Percentiles rank a stretch among this genome's conserved stretches.
Conservation (phyloP, 768 basidiomycete species). For the Russula lepida region DNA sequence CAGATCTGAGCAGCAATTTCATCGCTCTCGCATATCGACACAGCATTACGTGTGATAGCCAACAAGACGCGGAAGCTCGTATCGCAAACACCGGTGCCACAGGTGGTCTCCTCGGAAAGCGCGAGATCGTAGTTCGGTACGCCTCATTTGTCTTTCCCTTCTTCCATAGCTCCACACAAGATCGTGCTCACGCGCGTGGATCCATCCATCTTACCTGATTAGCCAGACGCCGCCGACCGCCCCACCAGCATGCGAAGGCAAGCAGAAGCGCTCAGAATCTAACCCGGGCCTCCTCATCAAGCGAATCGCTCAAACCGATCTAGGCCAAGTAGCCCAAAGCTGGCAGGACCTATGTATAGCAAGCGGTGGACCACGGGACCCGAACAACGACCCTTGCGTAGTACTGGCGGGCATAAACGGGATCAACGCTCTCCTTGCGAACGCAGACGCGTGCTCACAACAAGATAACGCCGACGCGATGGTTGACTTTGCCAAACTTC, state of each 20-base stretch:
- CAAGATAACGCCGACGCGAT: slow-evolving; percentile 43
- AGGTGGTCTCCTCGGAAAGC: slow-evolving; percentile 25
- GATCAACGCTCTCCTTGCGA: slow-evolving; percentile 37
- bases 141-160: neutral
- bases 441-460: slow-evolving; percentile 41
- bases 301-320: slow-evolving; percentile 33
- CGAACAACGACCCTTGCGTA: slow-evolving; percentile 36
- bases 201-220: neutral
- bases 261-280: slow-evolving; percentile 13
- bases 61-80: slow-evolving; percentile 23
- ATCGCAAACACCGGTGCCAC: slow-evolving; percentile 23
- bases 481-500: slow-evolving; percentile 41
- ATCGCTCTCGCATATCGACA: neutral
- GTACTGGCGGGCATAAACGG: slow-evolving; percentile 33
- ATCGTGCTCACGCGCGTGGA: neutral
- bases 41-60: slow-evolving; percentile 26
- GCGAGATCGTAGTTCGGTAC: neutral
- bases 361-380: slow-evolving; percentile 32
- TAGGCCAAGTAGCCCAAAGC: slow-evolving; percentile 30
- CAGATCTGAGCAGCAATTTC: no score
- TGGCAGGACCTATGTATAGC: slow-evolving; percentile 40
- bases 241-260: slow-evolving; percentile 11
- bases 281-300: slow-evolving; percentile 1
- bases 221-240: neutral
- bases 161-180: neutral